Percentiles rank a stretch among this genome's conserved stretches.
Evolutionary conservation across 2,329 filamentous ascomycete genomes (phyloP).

Genomic region (Alternaria triticina): DNA sequence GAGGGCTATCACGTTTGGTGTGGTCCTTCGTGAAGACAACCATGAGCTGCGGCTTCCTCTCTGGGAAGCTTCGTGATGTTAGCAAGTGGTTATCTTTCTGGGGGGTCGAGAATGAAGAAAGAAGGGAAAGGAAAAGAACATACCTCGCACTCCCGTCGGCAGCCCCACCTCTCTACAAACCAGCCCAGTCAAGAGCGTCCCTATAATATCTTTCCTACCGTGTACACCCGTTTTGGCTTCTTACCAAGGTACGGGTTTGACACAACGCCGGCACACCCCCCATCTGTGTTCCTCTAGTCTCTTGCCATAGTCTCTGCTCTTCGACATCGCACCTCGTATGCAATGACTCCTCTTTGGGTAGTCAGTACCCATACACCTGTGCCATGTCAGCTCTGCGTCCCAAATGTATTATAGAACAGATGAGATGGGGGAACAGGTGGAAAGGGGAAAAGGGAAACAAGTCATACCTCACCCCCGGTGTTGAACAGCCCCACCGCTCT

Average conservation of each 20-base stretch:
- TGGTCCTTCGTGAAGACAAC: background rate
- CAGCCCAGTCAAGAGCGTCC: background rate
- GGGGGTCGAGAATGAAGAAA: no score
- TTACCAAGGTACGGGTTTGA: background rate
- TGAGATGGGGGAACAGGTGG: no score
- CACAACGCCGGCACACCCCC: background rate
- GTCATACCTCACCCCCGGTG: background rate
- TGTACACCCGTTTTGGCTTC: background rate
- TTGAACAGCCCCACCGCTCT: background rate
- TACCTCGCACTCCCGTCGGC: background rate
- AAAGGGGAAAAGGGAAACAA: background rate
- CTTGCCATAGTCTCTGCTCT: background rate
- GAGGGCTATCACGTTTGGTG: accelerated
- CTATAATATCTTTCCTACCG: background rate
- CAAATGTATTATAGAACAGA: background rate
- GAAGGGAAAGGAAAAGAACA: background rate
- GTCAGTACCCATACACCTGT: background rate
- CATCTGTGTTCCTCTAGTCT: background rate
- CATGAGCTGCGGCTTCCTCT: background rate
- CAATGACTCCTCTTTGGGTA: background rate
- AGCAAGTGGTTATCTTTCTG: background rate
- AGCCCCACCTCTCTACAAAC: background rate
- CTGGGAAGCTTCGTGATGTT: background rate
- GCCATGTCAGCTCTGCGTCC: background rate
- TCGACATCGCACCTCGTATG: background rate